Evolutionary conservation across 352 stramenopile genomes (phyloP).

Genomic region (Nothophytophthora sp.): DNA sequence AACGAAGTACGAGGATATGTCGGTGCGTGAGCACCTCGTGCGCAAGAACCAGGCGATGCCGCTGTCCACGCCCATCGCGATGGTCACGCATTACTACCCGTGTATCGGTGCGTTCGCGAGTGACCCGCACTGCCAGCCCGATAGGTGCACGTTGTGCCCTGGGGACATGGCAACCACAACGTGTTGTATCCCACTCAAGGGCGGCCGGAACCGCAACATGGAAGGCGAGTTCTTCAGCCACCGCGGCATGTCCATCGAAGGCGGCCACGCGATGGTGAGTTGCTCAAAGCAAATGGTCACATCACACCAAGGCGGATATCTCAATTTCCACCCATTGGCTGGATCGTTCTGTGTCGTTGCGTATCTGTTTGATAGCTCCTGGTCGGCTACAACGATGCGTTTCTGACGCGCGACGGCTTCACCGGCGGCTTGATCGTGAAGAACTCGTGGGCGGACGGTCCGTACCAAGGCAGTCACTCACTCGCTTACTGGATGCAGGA

Average conservation of each 20-base stretch:
- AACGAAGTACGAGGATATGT: constrained; percentile 84
- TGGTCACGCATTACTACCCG: constrained; percentile 83
- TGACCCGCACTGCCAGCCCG: constrained; percentile 61
- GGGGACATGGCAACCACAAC: constrained; percentile 75
- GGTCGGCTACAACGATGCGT: constrained; percentile 79
- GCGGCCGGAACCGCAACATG: constrained; percentile 78
- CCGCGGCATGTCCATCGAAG: constrained; percentile 78
- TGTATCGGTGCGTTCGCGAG: constrained; percentile 65
- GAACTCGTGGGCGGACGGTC: constrained; percentile 72
- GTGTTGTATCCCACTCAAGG: constrained; percentile 76
- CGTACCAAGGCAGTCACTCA: constrained; percentile 69
- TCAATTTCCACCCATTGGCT: too few relatives aligned
- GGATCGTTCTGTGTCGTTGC: background rate
- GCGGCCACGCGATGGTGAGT: constrained; percentile 75
- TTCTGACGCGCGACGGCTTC: constrained; percentile 72
- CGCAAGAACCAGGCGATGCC: constrained; percentile 79
- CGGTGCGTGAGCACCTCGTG: constrained; percentile 69
- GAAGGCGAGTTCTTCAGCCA: constrained; percentile 85
- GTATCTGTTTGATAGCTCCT: constrained; percentile 44
- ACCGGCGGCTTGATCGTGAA: constrained; percentile 78
- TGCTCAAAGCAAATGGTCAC: background rate
- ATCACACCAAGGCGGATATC: too few relatives aligned
- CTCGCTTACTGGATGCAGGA: constrained; percentile 85
- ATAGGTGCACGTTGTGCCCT: constrained; percentile 70
- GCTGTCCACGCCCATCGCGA: constrained; percentile 69